Percentiles rank a stretch among this genome's conserved stretches.
These are phyloP conservation scores for Durusdinium trenchii DNA, from an alignment of 73 alveolate genomes.

Conservation along the genomic window DNA sequence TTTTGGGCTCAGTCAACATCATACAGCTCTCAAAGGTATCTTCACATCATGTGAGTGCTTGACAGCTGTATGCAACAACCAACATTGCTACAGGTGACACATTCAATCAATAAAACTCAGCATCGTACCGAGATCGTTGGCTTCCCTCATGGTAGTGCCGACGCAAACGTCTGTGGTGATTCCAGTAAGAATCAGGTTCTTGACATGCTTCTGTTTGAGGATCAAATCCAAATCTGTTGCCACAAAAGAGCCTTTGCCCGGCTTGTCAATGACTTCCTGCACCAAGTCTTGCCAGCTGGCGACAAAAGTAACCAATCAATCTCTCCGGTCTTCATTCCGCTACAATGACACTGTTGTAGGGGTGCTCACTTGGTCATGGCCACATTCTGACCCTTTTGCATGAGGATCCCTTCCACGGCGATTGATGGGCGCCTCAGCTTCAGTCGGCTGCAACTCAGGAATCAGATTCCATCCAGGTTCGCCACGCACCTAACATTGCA, in stretches of 20 bases:
- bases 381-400: too few relatives aligned
- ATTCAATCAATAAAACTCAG: background rate
- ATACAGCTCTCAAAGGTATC: too few relatives aligned
- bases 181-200: constrained; percentile 72
- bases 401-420: too few relatives aligned
- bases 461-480: constrained; percentile 77
- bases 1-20: too few relatives aligned
- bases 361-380: too few relatives aligned
- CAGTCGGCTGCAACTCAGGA: constrained; percentile 70
- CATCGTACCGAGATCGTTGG: background rate
- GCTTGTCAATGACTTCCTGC: constrained; percentile 78
- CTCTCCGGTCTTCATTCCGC: background rate
- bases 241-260: constrained; percentile 85
- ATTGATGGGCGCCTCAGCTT: background rate
- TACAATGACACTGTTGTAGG: background rate
- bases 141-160: constrained; percentile 95
- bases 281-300: too few relatives aligned
- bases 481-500: constrained; percentile 34
- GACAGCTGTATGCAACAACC: background rate
- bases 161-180: constrained; percentile 93
- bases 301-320: too few relatives aligned
- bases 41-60: background rate
- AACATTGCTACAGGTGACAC: background rate
- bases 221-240: constrained; percentile 74
- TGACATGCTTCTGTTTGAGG: constrained; percentile 13